Evolutionary conservation across 1,284 basidiomycete genomes (phyloP), one percentile per base, ranked within the genome.

Genomic region (Papiliotrema flavescens): DNA sequence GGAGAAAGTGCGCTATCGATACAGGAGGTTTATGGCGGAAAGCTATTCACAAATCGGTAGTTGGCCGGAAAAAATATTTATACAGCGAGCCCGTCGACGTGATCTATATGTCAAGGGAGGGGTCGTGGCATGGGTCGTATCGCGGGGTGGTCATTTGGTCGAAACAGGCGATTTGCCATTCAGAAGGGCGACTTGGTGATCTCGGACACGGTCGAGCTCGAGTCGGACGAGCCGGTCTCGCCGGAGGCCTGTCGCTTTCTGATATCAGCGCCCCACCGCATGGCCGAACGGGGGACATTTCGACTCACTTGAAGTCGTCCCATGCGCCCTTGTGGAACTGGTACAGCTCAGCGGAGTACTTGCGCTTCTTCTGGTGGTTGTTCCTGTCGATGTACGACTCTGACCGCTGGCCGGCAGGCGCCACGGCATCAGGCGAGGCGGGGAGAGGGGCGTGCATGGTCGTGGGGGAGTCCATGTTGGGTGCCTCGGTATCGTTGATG

Each of bases 311-410:
- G 41, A 35, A 24, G 20, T 42, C 37, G 22, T 44, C 41, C 40
- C 41, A 51, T 19, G 35, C 35, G 3, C 42, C 32, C 28, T 53
- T 53, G 43, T 20, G 23, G 39, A 32, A 53, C 24, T 53, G 32
- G 42, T 46, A 53, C 23, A 53, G 28, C 2, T 53, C 51, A 11
- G 43, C 43, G 2, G 51, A 53, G 32, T 53, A 53, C 39, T 46
- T 53, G 19, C 51, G 4, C 42, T 53, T 53, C 45, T 53, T 53
- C 44, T 46, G 22, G 19, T 17, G 17, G 32, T 35, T 15, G 8
- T 20, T 17, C 23, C 22, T 39, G n/a, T 35, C 20, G 8, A 9
- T 44, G 2, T 3, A 44, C 39, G 23, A 17, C 19, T 51, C 26
- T 22, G 17, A 11, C 5, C 26, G 14, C 9, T 48, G 11, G 7